Percentiles rank a stretch among this genome's conserved stretches.
Evolutionary conservation across 176 grass and related monocot genomes (phyloP).

Genomic region (Luzula sylvatica): DNA sequence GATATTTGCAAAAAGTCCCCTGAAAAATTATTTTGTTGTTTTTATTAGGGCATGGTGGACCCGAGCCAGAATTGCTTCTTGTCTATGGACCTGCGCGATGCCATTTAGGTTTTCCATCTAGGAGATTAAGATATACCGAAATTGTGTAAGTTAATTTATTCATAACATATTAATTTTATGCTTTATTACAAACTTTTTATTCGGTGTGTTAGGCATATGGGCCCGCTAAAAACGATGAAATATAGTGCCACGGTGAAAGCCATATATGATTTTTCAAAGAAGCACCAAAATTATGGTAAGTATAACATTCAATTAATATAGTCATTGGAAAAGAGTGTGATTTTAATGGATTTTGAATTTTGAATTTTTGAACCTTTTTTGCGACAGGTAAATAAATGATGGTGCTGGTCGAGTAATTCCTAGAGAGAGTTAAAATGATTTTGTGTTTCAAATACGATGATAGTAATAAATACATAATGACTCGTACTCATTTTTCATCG

Average conservation of each 20-base stretch:
- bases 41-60: conserved; percentile 71
- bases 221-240: conserved; percentile 54
- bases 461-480: too few species aligned
- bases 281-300: conserved; percentile 83
- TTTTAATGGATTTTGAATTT: too few species aligned
- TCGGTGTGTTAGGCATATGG: conserved; percentile 70
- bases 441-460: too few species aligned
- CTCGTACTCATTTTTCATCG: too few species aligned
- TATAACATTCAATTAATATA: too few species aligned
- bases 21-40: too few species aligned
- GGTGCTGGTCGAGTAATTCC: too few species aligned
- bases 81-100: conserved; percentile 74
- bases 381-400: too few species aligned
- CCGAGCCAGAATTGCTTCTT: conserved; percentile 86
- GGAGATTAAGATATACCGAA: conserved; percentile 92
- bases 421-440: too few species aligned
- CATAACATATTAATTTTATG: not conserved
- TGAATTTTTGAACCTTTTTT: too few species aligned
- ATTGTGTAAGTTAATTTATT: conserved; percentile 80
- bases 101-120: conserved; percentile 89
- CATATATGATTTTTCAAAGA: conserved; percentile 80
- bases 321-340: too few species aligned
- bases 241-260: conserved; percentile 60
- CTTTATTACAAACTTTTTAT: not conserved
- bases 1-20: too few species aligned